Conservation (phyloP, 768 basidiomycete genomes). For the Hericium erinaceus region DNA sequence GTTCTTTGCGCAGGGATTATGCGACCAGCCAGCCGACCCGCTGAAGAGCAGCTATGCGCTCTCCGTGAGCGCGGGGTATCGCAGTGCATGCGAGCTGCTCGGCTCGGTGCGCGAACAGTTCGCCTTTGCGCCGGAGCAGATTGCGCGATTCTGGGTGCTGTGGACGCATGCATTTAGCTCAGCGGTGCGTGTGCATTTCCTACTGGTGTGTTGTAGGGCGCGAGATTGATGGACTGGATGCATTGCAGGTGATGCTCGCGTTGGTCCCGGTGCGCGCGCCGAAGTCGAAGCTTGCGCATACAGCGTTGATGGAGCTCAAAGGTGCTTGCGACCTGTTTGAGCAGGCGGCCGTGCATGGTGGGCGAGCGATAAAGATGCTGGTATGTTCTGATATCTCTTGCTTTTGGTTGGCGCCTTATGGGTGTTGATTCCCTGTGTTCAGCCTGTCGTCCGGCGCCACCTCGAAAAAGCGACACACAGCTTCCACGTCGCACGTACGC, state of each 20-base stretch:
- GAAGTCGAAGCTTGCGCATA: constrained; percentile 58
- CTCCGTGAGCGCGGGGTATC: constrained; percentile 12
- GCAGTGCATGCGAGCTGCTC: constrained; percentile 8
- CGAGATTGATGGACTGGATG: no score
- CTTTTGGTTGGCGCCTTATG: no score
- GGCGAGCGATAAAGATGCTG: constrained; percentile 62
- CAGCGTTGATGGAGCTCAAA: constrained; percentile 58
- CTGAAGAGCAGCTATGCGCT: constrained; percentile 22
- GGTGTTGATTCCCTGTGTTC: not conserved
- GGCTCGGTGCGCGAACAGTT: constrained; percentile 4
- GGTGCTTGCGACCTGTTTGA: constrained; percentile 58
- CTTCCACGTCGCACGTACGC: constrained; percentile 31
- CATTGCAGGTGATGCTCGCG: constrained; percentile 57
- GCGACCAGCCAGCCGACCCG: constrained; percentile 54
- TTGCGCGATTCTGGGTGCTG: constrained; percentile 11
- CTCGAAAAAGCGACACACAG: constrained; percentile 37
- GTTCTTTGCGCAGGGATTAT: constrained; percentile 68
- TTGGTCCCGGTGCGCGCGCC: constrained; percentile 66
- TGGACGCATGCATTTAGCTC: constrained; percentile 13
- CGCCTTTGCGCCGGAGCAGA: not conserved
- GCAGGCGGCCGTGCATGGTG: constrained; percentile 49
- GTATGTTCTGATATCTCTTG: no score
- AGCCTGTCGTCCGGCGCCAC: constrained; percentile 62
- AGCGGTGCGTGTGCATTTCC: not conserved
- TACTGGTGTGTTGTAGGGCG: no score